Conservation (phyloP, 1,139 yeast genomes). For the Yamadazyma diospyri region DNA sequence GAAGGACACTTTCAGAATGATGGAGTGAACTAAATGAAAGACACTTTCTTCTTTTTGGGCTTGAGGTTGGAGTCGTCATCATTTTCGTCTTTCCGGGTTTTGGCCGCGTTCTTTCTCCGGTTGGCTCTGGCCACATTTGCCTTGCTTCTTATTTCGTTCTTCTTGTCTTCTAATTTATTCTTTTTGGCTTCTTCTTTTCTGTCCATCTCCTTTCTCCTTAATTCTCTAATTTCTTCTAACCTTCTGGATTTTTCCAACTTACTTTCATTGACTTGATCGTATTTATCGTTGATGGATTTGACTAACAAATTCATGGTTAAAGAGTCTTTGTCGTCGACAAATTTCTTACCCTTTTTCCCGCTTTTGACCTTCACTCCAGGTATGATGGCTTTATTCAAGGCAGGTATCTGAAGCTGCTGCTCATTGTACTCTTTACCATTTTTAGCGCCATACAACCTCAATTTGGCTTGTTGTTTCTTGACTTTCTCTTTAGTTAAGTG, state of each 20-base stretch:
- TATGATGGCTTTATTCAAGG: conserved; percentile 72
- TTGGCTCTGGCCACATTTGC: conserved; percentile 64
- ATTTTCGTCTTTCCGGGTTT: conserved; percentile 40
- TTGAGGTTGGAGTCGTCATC: conserved; percentile 24
- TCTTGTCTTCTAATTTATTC: conserved; percentile 70
- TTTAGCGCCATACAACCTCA: conserved; percentile 67
- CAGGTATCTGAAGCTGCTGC: conserved; percentile 74
- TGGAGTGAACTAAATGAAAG: conserved; percentile 31
- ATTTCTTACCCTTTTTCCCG: conserved; percentile 93
- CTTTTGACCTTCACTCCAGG: conserved; percentile 77
- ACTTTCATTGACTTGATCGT: conserved; percentile 81
- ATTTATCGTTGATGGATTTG: conserved; percentile 75
- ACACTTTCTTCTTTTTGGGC: conserved; percentile 33
- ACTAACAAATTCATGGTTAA: conserved; percentile 65
- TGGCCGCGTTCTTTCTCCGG: conserved; percentile 72
- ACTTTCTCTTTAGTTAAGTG: conserved; percentile 51
- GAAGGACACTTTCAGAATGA: conserved; percentile 41
- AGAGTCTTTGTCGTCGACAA: conserved; percentile 70
- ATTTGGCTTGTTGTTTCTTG: conserved; percentile 62
- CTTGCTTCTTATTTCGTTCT: conserved; percentile 68
- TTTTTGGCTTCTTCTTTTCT: conserved; percentile 70
- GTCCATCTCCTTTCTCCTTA: conserved; percentile 83
- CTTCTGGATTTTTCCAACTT: conserved; percentile 87
- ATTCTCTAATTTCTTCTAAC: conserved; percentile 83
- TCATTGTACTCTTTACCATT: conserved; percentile 68